Conservation (phyloP, 1,284 basidiomycete species). For the Mixia osmundae region DNA sequence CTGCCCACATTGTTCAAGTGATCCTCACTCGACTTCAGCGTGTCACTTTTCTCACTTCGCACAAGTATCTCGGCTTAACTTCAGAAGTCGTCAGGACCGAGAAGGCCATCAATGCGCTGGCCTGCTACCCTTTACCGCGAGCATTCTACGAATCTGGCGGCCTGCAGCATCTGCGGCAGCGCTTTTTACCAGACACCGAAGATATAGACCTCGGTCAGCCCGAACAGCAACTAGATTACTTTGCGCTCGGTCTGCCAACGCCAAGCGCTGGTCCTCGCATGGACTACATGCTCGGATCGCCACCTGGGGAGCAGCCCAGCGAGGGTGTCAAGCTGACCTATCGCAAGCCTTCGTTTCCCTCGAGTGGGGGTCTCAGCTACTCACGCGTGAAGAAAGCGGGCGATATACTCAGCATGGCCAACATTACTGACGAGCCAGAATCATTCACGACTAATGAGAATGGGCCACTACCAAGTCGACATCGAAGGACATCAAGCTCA, state of each 20-base stretch:
- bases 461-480: neutral
- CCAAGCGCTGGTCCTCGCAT: neutral
- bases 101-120: constrained; percentile 86
- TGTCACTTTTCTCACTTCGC: constrained; percentile 82
- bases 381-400: no score
- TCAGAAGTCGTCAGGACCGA: constrained; percentile 88
- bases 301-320: neutral
- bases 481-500: neutral
- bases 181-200: constrained; percentile 30
- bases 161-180: constrained; percentile 61
- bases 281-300: neutral
- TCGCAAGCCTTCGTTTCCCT: neutral
- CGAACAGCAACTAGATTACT: constrained; percentile 7
- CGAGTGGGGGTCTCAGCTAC: no score
- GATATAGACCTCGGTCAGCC: constrained; percentile 10
- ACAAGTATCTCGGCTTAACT: constrained; percentile 86
- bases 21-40: constrained; percentile 87
- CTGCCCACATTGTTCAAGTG: constrained; percentile 92
- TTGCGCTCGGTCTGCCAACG: constrained; percentile 1
- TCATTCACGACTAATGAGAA: neutral
- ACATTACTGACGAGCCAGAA: constrained; percentile 5
- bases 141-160: constrained; percentile 89
- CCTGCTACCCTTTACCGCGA: constrained; percentile 74
- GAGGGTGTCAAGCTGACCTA: constrained; percentile 28
- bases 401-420: constrained; percentile 29